These are phyloP conservation scores for Daldinia decipiens DNA, from an alignment of 495 filamentous ascomycete species.

Conservation along the genomic window DNA sequence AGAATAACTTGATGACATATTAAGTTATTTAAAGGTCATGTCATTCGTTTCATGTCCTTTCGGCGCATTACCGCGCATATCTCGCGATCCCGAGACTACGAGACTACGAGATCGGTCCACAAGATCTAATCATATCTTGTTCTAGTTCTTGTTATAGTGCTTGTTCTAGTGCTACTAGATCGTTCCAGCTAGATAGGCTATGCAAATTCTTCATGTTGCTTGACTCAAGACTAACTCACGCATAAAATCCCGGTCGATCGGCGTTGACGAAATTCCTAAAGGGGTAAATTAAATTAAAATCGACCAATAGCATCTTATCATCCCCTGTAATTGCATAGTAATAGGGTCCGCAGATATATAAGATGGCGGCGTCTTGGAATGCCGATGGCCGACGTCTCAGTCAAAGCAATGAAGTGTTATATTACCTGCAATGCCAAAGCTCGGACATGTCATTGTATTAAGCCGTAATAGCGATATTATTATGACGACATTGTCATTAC, in stretches of 20 bases:
- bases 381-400: slow-evolving; percentile 25
- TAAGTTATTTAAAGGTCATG: not conserved
- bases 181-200: not conserved
- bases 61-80: not conserved
- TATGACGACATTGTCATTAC: not conserved
- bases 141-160: not conserved
- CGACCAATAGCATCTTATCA: slow-evolving; percentile 8
- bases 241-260: not conserved
- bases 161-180: not conserved
- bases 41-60: not conserved
- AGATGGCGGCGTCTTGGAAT: slow-evolving; percentile 10
- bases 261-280: slow-evolving; percentile 1
- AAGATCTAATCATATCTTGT: not conserved
- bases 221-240: not conserved
- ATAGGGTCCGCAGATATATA: not conserved
- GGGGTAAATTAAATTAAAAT: slow-evolving; percentile 1
- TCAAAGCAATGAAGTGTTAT: not conserved
- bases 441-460: too few species aligned
- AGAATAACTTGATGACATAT: not conserved
- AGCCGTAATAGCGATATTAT: too few species aligned
- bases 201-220: not conserved
- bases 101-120: not conserved
- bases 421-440: too few species aligned
- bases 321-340: not conserved
- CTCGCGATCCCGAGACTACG: slow-evolving; percentile 1